Base-by-base conservation (phyloP, 305 asterid genomes). In the Stenogyne calaminthoides region DNA sequence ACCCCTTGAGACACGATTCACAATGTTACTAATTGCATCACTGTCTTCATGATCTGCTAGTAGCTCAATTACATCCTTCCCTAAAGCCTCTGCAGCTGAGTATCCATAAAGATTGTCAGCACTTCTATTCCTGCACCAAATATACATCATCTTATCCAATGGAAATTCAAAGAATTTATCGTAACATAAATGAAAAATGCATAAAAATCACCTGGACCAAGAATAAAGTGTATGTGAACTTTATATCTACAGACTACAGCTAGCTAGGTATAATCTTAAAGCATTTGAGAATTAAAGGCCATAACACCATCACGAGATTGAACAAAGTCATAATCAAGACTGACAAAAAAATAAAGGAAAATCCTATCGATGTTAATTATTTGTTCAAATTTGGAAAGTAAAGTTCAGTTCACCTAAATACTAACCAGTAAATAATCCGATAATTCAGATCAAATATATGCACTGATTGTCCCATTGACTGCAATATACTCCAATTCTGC, bases 401-500 rank as follows among this genome's bases (percentile, higher is more conserved):
- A 11, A 69, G 67, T 36, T 69, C 19, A 51, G 70, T 75, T 73
- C 52, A 73, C 27, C 70, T 60, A 64, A 49, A 10, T 49, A 87
- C 93, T 84, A 79, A 92, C 99, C 99, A 95, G 88, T 91, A 90
- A 76, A 89, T 85, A 56, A 95, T 79, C 44, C 88, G 89, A 72
- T 51, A 57, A 72, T 83, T 80, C 32, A 84, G 85, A 86, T 93
- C 97, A 83, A 87, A 76, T 85, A 95, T 87, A 77, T 95, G 97
- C 78, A 93, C 91, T 0, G 97, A 80, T 71, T 95, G 98, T 66
- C 97, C 98, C 96, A 95, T 95, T 32, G 99, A 93, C 86, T 95
- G 97, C 83, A 95, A 83, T 80, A 93, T 91, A 56, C 85, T 92
- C 91, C 88, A 83, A 79, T 93, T 91, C 82, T 95, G 97, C 79